Evolutionary conservation across 148 eudicot genomes (phyloP).

Genomic region (Rhododendron ovatum): DNA sequence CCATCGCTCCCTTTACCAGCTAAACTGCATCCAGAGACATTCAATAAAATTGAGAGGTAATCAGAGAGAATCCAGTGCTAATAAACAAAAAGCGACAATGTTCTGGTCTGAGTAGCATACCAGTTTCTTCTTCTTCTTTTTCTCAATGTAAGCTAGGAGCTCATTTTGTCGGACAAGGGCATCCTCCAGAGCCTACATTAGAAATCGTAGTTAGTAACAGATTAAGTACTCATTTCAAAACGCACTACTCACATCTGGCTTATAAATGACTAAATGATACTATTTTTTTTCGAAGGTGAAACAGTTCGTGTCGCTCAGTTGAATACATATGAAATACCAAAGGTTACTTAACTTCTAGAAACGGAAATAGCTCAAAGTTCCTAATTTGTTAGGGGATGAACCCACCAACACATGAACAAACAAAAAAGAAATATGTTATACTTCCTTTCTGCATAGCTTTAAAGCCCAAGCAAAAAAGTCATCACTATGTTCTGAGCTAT

Average conservation of each 20-base stretch:
- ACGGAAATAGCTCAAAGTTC: background rate
- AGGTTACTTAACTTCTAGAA: background rate
- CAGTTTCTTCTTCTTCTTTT: slow-evolving; percentile 67
- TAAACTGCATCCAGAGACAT: slow-evolving; percentile 11
- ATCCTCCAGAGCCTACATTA: slow-evolving; percentile 57
- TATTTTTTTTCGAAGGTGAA: background rate
- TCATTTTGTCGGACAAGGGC: slow-evolving; percentile 63
- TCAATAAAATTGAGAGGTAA: background rate
- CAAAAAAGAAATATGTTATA: background rate
- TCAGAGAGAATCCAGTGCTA: background rate
- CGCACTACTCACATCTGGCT: background rate
- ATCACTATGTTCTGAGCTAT: background rate
- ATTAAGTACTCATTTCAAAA: background rate
- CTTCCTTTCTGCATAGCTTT: background rate
- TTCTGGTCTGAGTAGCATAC: slow-evolving; percentile 5
- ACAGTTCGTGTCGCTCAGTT: background rate
- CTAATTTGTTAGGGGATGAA: background rate
- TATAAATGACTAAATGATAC: background rate
- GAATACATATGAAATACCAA: background rate
- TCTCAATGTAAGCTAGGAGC: slow-evolving; percentile 61
- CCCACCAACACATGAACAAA: background rate
- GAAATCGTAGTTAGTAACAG: background rate
- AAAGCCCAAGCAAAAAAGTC: background rate
- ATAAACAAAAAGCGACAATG: background rate
- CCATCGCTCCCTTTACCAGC: slow-evolving; percentile 17